Evolutionary conservation across 2,329 filamentous ascomycete species (phyloP).

Genomic region (Paramyrothecium roridum): DNA sequence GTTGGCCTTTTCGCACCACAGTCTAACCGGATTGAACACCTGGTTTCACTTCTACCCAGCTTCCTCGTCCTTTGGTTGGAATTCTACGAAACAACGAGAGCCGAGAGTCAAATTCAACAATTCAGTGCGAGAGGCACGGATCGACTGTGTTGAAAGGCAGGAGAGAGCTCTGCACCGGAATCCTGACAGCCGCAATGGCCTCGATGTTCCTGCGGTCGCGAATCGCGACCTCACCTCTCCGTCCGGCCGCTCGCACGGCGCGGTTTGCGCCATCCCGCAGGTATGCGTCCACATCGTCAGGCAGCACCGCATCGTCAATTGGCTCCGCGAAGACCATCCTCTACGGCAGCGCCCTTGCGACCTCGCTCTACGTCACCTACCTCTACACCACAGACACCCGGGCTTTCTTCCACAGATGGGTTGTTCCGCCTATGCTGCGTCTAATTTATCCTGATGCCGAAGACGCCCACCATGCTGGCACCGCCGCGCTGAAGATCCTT

Average conservation of each 20-base stretch:
- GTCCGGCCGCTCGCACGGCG: neutral
- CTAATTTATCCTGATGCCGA: constrained; percentile 72
- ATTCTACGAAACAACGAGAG: no score
- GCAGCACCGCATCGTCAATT: neutral
- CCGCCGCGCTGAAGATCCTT: constrained; percentile 66
- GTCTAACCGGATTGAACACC: no score
- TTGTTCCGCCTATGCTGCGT: constrained; percentile 65
- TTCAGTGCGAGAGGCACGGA: no score
- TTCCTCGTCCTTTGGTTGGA: no score
- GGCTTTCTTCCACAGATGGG: constrained; percentile 65
- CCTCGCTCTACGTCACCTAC: constrained; percentile 48
- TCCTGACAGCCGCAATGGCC: neutral
- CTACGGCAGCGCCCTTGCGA: constrained; percentile 37
- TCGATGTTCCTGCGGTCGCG: neutral
- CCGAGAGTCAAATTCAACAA: no score
- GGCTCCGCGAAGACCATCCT: constrained; percentile 27
- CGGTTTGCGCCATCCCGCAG: neutral
- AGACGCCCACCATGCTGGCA: constrained; percentile 84
- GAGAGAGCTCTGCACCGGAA: neutral
- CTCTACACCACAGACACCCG: constrained; percentile 74
- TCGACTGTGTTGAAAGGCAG: neutral
- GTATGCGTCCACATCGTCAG: neutral
- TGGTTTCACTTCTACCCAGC: no score
- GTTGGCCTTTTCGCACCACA: neutral
- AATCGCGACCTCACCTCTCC: neutral